Evolutionary conservation across 2,329 filamentous ascomycete genomes (phyloP).

Genomic region (Fusarium devonianum): DNA sequence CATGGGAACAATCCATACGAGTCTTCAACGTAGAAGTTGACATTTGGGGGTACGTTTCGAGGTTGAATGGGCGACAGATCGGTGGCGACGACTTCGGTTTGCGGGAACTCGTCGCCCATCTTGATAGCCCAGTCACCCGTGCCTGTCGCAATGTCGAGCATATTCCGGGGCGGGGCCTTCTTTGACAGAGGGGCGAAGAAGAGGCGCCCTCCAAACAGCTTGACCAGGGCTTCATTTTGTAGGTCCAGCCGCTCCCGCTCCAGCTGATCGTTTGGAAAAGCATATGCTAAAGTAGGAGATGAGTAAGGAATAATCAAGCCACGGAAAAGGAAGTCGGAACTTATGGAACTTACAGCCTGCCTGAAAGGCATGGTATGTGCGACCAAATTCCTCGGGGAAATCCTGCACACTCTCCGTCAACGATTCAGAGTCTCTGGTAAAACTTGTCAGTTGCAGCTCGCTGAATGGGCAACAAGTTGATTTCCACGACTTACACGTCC

Average conservation of each 20-base stretch:
- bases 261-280: constrained; percentile 54
- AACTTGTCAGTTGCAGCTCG: constrained; percentile 24
- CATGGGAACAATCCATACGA: constrained; percentile 45
- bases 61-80: constrained; percentile 75
- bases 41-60: constrained; percentile 71
- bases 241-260: constrained; percentile 53
- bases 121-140: constrained; percentile 70
- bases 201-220: constrained; percentile 50
- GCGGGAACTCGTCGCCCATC: constrained; percentile 68
- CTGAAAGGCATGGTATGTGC: constrained; percentile 57
- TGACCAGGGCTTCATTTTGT: constrained; percentile 49
- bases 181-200: constrained; percentile 53
- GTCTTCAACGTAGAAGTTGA: constrained; percentile 78
- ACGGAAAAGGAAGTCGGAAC: not conserved
- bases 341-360: constrained; percentile 57
- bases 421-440: constrained; percentile 45
- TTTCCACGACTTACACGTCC: constrained; percentile 33
- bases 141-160: constrained; percentile 56
- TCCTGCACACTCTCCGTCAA: constrained; percentile 52
- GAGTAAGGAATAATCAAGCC: constrained; percentile 3
- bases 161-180: constrained; percentile 45
- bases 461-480: not conserved
- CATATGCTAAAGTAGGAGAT: constrained; percentile 48
- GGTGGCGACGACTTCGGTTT: constrained; percentile 65
- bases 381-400: constrained; percentile 53